Evolutionary conservation across 306 rosid genomes (phyloP).

Genomic region (Medicago arabica): DNA sequence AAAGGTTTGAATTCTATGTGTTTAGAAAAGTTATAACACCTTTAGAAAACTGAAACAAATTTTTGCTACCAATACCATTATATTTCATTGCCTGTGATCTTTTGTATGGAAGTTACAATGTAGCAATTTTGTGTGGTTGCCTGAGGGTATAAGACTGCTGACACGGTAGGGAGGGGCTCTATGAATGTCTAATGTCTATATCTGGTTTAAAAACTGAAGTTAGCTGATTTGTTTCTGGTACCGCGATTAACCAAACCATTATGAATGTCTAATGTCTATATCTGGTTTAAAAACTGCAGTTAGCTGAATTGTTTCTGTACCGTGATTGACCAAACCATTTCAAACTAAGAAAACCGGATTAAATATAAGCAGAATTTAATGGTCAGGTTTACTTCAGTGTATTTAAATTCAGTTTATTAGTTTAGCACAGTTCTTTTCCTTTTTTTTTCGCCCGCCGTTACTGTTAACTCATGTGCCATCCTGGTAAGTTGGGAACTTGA

Average conservation of each 20-base stretch:
- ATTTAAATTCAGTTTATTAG: neutral
- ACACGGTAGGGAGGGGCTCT: neutral
- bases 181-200: conserved; percentile 1
- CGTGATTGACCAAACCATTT: conserved; percentile 2
- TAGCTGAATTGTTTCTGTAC: neutral
- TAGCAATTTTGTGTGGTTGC: conserved; percentile 2
- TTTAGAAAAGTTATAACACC: conserved; percentile 5
- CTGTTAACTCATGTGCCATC: neutral
- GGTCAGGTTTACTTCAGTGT: no score
- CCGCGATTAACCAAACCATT: neutral
- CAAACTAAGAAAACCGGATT: conserved; percentile 4
- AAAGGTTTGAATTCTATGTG: conserved; percentile 64
- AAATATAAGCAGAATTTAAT: neutral
- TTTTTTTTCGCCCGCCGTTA: neutral
- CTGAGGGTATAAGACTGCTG: neutral
- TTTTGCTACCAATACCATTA: neutral
- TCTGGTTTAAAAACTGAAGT: neutral
- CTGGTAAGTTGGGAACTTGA: conserved; percentile 25
- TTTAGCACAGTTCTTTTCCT: neutral
- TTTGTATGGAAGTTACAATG: conserved; percentile 1
- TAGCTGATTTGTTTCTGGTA: neutral
- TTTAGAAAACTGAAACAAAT: conserved; percentile 8
- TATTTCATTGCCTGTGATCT: conserved; percentile 4
- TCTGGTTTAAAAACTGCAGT: neutral
- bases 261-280: neutral